A percentile compares a stretch with the other conserved stretches of the same genome.
Evolutionary conservation across 2,329 filamentous ascomycete genomes (phyloP).

Genomic region (Drechslerella stenobrocha): DNA sequence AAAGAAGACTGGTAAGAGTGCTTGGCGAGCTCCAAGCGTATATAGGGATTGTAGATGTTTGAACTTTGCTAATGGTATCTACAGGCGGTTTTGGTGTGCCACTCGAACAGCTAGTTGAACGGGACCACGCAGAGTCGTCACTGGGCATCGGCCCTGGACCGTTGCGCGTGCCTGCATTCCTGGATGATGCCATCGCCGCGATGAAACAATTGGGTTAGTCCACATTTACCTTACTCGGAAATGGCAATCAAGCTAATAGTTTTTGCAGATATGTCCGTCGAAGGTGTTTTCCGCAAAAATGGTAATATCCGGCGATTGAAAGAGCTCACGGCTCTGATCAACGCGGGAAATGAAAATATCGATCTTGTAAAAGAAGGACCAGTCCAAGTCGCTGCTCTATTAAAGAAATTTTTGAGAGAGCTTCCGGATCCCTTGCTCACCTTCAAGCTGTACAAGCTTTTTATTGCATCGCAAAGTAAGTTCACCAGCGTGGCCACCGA

Average conservation of each 20-base stretch:
- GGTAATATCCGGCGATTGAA: conserved; percentile 94
- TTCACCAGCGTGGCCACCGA: conserved; percentile 47
- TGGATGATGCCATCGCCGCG: conserved; percentile 90
- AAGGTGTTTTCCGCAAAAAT: conserved; percentile 98
- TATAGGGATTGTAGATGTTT: conserved; percentile 1
- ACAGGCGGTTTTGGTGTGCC: conserved; percentile 77
- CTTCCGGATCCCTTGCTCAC: conserved; percentile 93
- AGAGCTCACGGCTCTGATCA: conserved; percentile 82
- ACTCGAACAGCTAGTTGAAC: conserved; percentile 84
- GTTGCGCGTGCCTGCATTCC: conserved; percentile 83
- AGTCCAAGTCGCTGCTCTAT: conserved; percentile 86
- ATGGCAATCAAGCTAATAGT: conserved; percentile 2
- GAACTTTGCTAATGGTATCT: conserved; percentile 41
- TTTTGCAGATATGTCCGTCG: conserved; percentile 79
- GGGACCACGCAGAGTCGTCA: conserved; percentile 94
- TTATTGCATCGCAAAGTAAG: conserved; percentile 81
- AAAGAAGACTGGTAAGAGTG: conserved; percentile 69
- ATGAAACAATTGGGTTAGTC: conserved; percentile 80
- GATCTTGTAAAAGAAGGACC: conserved; percentile 87
- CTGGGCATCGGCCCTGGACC: conserved; percentile 92
- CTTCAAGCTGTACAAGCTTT: conserved; percentile 88
- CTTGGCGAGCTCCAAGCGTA: neutral
- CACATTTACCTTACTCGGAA: neutral
- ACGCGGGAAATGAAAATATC: conserved; percentile 80
- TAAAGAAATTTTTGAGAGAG: conserved; percentile 94